Conservation (phyloP, 331 rosid species). For the Arachis monticola region DNA sequence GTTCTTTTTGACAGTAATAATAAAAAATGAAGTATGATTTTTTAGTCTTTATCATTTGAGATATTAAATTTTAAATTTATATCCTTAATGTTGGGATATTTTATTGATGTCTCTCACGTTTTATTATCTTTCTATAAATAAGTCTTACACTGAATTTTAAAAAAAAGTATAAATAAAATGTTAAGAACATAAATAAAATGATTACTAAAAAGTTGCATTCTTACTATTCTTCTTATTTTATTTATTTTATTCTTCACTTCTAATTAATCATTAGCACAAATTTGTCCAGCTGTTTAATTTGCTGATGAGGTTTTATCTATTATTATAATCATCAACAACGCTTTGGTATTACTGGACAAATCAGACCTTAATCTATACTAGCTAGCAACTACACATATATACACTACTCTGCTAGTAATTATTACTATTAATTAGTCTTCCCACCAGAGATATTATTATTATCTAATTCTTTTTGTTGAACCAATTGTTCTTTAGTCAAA, state of each 20-base stretch:
- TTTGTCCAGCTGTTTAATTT: slow-evolving; percentile 54
- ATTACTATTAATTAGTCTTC: slow-evolving; percentile 1
- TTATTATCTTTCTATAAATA: too few relatives aligned
- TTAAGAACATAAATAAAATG: too few relatives aligned
- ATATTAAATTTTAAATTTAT: too few relatives aligned
- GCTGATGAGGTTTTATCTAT: slow-evolving; percentile 9
- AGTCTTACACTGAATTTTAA: too few relatives aligned
- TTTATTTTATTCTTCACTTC: slow-evolving; percentile 29
- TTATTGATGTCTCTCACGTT: too few relatives aligned
- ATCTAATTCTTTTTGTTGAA: slow-evolving; percentile 22
- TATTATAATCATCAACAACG: background rate
- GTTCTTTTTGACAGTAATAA: too few relatives aligned
- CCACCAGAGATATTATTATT: slow-evolving; percentile 9
- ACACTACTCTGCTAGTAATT: background rate
- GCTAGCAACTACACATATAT: background rate
- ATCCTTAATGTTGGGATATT: too few relatives aligned
- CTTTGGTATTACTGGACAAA: slow-evolving; percentile 30
- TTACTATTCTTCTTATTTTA: too few relatives aligned
- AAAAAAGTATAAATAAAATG: too few relatives aligned
- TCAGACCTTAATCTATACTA: slow-evolving; percentile 8
- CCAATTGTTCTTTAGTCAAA: slow-evolving; percentile 11
- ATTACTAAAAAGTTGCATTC: too few relatives aligned
- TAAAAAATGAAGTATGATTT: too few relatives aligned
- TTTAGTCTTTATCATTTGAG: too few relatives aligned
- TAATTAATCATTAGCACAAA: slow-evolving; percentile 23